Evolutionary conservation across 192 early-diverging fungal species (phyloP).

Genomic region (Gryganskiella cystojenkinii): DNA sequence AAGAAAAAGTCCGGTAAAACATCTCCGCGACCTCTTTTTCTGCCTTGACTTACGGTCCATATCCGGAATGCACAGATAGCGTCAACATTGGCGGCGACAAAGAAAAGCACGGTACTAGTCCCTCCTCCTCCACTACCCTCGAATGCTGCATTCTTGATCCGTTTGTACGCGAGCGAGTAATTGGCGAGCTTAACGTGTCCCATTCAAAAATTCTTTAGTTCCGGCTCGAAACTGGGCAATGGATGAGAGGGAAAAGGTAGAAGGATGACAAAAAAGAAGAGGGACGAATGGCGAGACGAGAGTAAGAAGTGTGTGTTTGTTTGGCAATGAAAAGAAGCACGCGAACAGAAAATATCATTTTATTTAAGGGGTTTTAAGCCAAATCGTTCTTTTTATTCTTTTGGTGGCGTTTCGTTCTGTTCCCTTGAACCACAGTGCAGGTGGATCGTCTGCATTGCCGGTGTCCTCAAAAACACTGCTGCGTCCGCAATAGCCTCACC

Average conservation of each 20-base stretch:
- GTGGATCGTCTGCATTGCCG: conserved; percentile 52
- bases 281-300: not conserved
- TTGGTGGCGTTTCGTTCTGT: not conserved
- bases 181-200: conserved; percentile 53
- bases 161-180: conserved; percentile 47
- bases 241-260: not conserved
- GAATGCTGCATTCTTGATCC: conserved; percentile 51
- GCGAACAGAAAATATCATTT: not conserved
- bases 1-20: too few relatives aligned
- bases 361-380: too few relatives aligned
- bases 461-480: conserved; percentile 52
- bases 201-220: too few relatives aligned
- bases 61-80: conserved; percentile 85
- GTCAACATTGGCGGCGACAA: conserved; percentile 84
- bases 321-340: not conserved
- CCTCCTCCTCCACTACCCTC: conserved; percentile 19
- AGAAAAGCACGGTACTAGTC: conserved; percentile 50
- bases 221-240: too few relatives aligned
- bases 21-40: not conserved
- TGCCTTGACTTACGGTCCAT: conserved; percentile 63
- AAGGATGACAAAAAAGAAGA: not conserved
- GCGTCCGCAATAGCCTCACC: conserved; percentile 49
- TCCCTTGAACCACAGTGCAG: conserved; percentile 56
- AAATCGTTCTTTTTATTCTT: not conserved
- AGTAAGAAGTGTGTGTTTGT: too few relatives aligned